A percentile compares a stretch with the other conserved stretches of the same genome.
These are phyloP conservation scores for Naumovozyma dairenensis DNA, from an alignment of 805 yeast species.

Conservation along the genomic window DNA sequence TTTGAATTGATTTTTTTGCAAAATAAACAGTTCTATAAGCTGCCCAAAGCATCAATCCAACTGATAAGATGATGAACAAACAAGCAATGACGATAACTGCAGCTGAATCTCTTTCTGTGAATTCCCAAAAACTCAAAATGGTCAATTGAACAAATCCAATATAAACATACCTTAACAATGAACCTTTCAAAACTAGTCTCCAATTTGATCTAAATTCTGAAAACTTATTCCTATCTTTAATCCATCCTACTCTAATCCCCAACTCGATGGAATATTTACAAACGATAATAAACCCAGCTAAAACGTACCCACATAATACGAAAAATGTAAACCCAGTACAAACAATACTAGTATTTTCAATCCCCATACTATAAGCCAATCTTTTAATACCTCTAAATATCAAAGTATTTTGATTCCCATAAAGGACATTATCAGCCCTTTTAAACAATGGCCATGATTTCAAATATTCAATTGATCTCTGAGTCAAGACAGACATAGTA, in stretches of 20 bases:
- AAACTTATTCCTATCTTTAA: constrained; percentile 37
- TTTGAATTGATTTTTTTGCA: constrained; percentile 51
- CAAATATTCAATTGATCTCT: constrained; percentile 32
- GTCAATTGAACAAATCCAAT: constrained; percentile 80
- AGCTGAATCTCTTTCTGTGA: constrained; percentile 69
- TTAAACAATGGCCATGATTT: constrained; percentile 22
- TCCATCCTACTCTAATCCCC: constrained; percentile 37
- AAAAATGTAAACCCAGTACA: constrained; percentile 83
- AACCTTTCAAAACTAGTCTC: constrained; percentile 58
- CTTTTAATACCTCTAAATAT: constrained; percentile 83
- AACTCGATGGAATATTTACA: constrained; percentile 44
- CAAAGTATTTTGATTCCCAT: constrained; percentile 48
- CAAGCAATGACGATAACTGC: constrained; percentile 79
- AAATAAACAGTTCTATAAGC: constrained; percentile 52
- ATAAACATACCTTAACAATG: constrained; percentile 64
- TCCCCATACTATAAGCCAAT: constrained; percentile 63
- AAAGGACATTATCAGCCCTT: constrained; percentile 32
- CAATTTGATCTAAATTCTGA: constrained; percentile 45
- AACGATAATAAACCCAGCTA: constrained; percentile 51
- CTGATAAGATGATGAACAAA: constrained; percentile 51
- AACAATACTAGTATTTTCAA: constrained; percentile 77
- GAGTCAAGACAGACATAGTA: constrained; percentile 64
- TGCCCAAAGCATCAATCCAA: constrained; percentile 55
- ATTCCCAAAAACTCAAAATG: constrained; percentile 80
- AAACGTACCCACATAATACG: constrained; percentile 65